These are phyloP conservation scores for Scenedesmus sp. DNA, from an alignment of 163 green algal genomes.

Conservation along the genomic window DNA sequence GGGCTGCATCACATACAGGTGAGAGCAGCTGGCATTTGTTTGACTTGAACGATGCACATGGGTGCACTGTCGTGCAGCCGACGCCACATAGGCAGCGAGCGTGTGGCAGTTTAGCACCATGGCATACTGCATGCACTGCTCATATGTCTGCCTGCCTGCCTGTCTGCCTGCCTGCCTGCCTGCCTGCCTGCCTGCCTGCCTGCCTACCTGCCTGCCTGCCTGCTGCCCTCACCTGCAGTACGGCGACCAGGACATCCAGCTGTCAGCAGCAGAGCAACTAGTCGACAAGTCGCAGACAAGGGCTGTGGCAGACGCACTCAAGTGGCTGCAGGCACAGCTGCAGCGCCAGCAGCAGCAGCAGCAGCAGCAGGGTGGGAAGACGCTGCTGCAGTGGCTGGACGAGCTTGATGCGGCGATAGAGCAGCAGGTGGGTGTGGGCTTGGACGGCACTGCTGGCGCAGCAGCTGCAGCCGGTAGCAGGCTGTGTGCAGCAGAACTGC, in stretches of 20 bases:
- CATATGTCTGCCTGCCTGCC: no score
- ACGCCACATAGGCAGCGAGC: no score
- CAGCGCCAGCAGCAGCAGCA: slow-evolving; percentile 22
- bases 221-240: slow-evolving; percentile 4
- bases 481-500: background rate
- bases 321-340: slow-evolving; percentile 51
- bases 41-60: no score
- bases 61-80: no score
- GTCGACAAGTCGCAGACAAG: slow-evolving; percentile 77
- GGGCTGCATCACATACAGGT: slow-evolving; percentile 40
- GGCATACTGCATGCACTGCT: background rate
- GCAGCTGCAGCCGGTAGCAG: background rate
- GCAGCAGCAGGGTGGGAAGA: slow-evolving; percentile 7
- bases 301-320: slow-evolving; percentile 66
- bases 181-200: background rate
- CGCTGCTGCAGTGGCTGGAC: slow-evolving; percentile 59
- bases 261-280: slow-evolving; percentile 75
- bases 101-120: no score
- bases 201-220: background rate
- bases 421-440: slow-evolving; percentile 39
- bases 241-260: slow-evolving; percentile 61
- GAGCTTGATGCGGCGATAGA: slow-evolving; percentile 65
- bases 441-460: background rate
- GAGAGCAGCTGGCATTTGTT: no score
- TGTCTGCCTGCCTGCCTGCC: background rate